phyloP scores from a whole-genome alignment of 805 yeast genomes.

The Kodamaea kaohsiungensis region DNA sequence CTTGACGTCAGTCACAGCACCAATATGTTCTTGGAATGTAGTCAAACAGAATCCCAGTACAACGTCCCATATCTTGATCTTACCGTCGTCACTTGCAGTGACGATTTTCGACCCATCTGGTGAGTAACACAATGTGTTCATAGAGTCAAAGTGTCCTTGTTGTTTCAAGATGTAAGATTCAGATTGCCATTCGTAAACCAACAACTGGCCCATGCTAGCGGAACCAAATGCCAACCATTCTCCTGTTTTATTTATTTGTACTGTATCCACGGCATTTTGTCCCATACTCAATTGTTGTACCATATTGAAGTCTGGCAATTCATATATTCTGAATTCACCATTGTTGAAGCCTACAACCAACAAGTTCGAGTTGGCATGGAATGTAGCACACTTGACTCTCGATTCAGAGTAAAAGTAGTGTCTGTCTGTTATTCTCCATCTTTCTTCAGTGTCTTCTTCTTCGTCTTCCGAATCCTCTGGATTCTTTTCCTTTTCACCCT shows the following conservation, averaged over 20 bases:
- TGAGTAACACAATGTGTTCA: conserved; percentile 81
- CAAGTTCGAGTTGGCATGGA: conserved; percentile 69
- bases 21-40: conserved; percentile 87
- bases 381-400: conserved; percentile 76
- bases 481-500: conserved; percentile 48
- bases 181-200: conserved; percentile 98
- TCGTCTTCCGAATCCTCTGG: conserved; percentile 35
- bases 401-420: conserved; percentile 74
- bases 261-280: conserved; percentile 82
- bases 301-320: conserved; percentile 74
- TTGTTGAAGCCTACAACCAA: conserved; percentile 86
- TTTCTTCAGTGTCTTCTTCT: conserved; percentile 42
- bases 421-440: conserved; percentile 84
- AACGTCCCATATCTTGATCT: conserved; percentile 95
- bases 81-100: conserved; percentile 96
- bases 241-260: conserved; percentile 76
- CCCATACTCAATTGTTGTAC: conserved; percentile 92
- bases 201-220: conserved; percentile 81
- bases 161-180: conserved; percentile 94
- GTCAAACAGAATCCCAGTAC: conserved; percentile 88
- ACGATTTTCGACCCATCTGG: conserved; percentile 93
- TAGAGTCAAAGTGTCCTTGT: conserved; percentile 94
- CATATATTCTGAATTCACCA: conserved; percentile 91
- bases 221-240: conserved; percentile 99
- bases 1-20: conserved; percentile 83